Evolutionary conservation across 257 asterid species (phyloP).

Genomic region (Nicotiana attenuata): DNA sequence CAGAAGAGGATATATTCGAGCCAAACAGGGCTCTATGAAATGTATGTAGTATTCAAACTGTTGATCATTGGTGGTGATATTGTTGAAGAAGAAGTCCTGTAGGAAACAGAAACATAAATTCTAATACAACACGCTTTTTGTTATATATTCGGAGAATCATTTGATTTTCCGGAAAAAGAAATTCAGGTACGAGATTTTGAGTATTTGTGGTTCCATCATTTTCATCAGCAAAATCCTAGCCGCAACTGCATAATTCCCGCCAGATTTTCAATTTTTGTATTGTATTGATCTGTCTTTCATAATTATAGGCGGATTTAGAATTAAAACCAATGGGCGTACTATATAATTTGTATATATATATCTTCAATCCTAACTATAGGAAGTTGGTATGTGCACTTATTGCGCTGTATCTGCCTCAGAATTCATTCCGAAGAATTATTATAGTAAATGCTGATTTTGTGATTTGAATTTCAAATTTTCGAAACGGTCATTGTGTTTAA

Average conservation of each 20-base stretch:
- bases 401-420: not conserved
- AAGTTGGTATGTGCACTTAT: not conserved
- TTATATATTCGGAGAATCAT: not conserved
- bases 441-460: not conserved
- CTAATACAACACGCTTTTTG: not conserved
- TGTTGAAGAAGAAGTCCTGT: conserved; percentile 73
- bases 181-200: not conserved
- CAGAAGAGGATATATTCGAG: conserved; percentile 11
- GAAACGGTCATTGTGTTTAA: not conserved
- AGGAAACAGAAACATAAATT: conserved; percentile 71
- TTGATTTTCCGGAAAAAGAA: not conserved
- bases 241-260: conserved; percentile 13
- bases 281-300: not conserved
- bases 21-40: conserved; percentile 50
- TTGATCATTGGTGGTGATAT: conserved; percentile 73
- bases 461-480: not conserved
- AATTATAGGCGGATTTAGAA: not conserved
- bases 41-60: conserved; percentile 63
- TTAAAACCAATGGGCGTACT: not conserved
- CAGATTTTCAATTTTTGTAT: not conserved
- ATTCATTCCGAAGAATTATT: not conserved
- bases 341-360: not conserved
- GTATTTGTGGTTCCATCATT: not conserved
- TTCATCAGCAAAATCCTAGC: conserved; percentile 6
- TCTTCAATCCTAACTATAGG: not conserved